These are phyloP conservation scores for Neobulgaria alba DNA, from an alignment of 2,329 filamentous ascomycete genomes.

Conservation along the genomic window DNA sequence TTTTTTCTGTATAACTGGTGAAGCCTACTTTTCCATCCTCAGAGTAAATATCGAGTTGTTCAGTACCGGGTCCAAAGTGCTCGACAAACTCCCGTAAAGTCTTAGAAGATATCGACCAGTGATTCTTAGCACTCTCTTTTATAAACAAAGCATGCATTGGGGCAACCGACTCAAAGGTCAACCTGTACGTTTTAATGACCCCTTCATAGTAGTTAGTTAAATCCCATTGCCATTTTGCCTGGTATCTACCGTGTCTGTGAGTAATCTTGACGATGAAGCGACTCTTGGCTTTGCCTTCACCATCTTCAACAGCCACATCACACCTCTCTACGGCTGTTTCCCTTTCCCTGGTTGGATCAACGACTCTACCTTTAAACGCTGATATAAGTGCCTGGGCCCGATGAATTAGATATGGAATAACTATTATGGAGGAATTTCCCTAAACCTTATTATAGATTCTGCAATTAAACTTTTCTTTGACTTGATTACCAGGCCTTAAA, in stretches of 20 bases:
- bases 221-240: background rate
- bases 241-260: constrained; percentile 57
- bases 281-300: constrained; percentile 56
- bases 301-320: constrained; percentile 65
- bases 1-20: constrained; percentile 75
- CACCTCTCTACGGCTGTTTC: constrained; percentile 66
- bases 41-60: constrained; percentile 71
- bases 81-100: constrained; percentile 69
- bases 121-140: constrained; percentile 53
- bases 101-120: constrained; percentile 64
- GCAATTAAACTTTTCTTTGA: constrained; percentile 56
- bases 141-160: constrained; percentile 72
- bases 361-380: constrained; percentile 60
- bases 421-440: too few relatives aligned
- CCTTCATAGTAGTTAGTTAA: constrained; percentile 33
- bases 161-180: constrained; percentile 67
- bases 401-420: background rate
- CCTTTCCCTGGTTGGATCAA: constrained; percentile 53
- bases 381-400: constrained; percentile 55
- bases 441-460: constrained; percentile 63
- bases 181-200: constrained; percentile 66
- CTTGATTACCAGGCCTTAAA: constrained; percentile 9
- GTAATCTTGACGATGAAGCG: constrained; percentile 66
- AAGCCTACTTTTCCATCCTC: constrained; percentile 63
- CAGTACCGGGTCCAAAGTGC: constrained; percentile 71